These are phyloP conservation scores for Salix suchowensis DNA, from an alignment of 345 rosid genomes.

Conservation along the genomic window DNA sequence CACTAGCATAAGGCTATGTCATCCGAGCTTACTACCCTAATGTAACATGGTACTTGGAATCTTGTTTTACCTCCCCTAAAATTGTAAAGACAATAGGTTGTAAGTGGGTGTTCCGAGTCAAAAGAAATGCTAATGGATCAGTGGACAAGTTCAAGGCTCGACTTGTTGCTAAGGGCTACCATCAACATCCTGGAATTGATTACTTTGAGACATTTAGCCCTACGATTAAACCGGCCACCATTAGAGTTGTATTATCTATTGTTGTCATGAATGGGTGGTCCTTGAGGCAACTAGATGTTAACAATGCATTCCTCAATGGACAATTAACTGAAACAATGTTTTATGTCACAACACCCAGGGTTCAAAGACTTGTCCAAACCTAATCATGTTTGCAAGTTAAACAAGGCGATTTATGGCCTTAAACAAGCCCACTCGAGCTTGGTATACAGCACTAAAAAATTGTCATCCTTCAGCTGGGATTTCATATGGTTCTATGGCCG, in stretches of 20 bases:
- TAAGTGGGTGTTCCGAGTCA: not conserved
- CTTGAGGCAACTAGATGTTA: not conserved
- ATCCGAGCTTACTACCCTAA: not conserved
- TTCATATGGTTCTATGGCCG: rapidly evolving
- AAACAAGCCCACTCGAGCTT: not conserved
- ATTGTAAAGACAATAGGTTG: not conserved
- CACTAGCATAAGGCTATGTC: not conserved
- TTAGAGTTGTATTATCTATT: not conserved
- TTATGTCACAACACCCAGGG: not conserved
- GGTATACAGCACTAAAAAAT: not conserved
- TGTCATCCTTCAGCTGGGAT: too few relatives aligned
- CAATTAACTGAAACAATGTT: not conserved
- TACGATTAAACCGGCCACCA: not conserved
- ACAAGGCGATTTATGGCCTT: not conserved
- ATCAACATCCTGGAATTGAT: not conserved
- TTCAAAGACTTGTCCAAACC: not conserved
- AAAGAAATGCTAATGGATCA: not conserved
- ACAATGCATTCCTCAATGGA: not conserved
- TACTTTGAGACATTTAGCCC: not conserved
- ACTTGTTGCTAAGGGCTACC: not conserved
- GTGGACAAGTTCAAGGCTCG: not conserved
- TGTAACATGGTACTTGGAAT: not conserved
- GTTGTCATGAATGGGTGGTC: not conserved
- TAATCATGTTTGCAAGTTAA: not conserved
- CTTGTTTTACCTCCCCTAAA: not conserved